These are phyloP conservation scores for Metschnikowia lochheadii DNA, from an alignment of 805 yeast species.

Conservation along the genomic window DNA sequence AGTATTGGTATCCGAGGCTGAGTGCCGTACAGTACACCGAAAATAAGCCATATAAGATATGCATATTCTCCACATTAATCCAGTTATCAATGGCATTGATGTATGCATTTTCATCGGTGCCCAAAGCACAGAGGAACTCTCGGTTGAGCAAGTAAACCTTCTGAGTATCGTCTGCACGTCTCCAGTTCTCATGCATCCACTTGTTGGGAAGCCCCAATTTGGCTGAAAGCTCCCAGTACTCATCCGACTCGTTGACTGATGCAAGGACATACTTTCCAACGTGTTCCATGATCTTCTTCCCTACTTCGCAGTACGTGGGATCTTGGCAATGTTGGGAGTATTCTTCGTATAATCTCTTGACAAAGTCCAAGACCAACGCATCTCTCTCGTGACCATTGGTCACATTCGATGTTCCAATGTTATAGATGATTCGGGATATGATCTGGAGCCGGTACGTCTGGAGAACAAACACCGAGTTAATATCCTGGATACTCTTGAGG, in stretches of 20 bases:
- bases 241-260: conserved; percentile 13
- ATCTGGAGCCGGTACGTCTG: conserved; percentile 19
- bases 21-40: conserved; percentile 28
- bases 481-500: conserved; percentile 19
- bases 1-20: conserved; percentile 18
- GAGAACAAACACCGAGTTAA: conserved; percentile 17
- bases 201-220: conserved; percentile 28
- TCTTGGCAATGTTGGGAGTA: conserved; percentile 23
- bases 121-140: conserved; percentile 23
- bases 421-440: conserved; percentile 19
- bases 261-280: conserved; percentile 18
- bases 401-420: conserved; percentile 11
- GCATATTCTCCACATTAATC: conserved; percentile 17
- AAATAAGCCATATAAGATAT: conserved; percentile 25
- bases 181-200: conserved; percentile 24
- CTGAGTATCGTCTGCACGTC: conserved; percentile 18
- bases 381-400: conserved; percentile 11
- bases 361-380: conserved; percentile 18
- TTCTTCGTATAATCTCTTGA: conserved; percentile 24
- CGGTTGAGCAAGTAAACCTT: conserved; percentile 24
- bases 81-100: conserved; percentile 21
- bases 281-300: conserved; percentile 24
- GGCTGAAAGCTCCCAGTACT: conserved; percentile 18
- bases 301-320: conserved; percentile 26
- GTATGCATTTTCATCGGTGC: conserved; percentile 18